Evolutionary conservation across 371 early-diverging fungal genomes (phyloP).

Genomic region (Caulochytrium protostelioides): DNA sequence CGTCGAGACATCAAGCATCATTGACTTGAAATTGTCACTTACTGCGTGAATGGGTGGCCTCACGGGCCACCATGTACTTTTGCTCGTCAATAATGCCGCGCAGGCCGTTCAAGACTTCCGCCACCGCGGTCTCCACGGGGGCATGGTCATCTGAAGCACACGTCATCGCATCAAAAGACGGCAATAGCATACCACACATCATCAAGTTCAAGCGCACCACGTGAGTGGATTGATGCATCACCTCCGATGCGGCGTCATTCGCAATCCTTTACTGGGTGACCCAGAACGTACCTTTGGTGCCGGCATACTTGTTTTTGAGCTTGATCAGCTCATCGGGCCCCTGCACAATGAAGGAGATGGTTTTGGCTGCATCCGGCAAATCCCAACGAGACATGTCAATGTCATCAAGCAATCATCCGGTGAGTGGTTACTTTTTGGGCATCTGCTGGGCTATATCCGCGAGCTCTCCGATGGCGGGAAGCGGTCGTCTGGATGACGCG

Average conservation of each 20-base stretch:
- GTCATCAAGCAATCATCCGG: not conserved
- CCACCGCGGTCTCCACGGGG: slow-evolving; percentile 38
- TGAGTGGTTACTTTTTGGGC: slow-evolving; percentile 2
- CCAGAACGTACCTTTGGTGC: slow-evolving; percentile 1
- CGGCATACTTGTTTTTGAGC: slow-evolving; percentile 4
- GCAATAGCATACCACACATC: no score
- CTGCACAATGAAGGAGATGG: slow-evolving; percentile 10
- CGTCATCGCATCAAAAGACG: no score
- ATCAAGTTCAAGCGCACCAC: no score
- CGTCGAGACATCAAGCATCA: no score
- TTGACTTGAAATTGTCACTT: no score
- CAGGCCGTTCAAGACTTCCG: slow-evolving; percentile 35
- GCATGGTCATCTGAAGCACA: no score
- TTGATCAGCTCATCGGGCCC: slow-evolving; percentile 13
- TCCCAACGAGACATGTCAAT: not conserved
- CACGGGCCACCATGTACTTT: slow-evolving; percentile 42
- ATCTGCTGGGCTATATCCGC: no score
- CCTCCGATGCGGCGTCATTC: no score
- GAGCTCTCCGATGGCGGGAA: no score
- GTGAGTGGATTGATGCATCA: no score
- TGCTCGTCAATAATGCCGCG: slow-evolving; percentile 41
- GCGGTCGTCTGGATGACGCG: no score
- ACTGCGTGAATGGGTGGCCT: slow-evolving; percentile 44
- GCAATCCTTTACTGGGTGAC: no score
- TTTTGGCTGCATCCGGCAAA: slow-evolving; percentile 3